Percentiles rank a stretch among this genome's conserved stretches.
Conservation (phyloP, 2,329 filamentous ascomycete species). For the Simplicillium sp. region DNA sequence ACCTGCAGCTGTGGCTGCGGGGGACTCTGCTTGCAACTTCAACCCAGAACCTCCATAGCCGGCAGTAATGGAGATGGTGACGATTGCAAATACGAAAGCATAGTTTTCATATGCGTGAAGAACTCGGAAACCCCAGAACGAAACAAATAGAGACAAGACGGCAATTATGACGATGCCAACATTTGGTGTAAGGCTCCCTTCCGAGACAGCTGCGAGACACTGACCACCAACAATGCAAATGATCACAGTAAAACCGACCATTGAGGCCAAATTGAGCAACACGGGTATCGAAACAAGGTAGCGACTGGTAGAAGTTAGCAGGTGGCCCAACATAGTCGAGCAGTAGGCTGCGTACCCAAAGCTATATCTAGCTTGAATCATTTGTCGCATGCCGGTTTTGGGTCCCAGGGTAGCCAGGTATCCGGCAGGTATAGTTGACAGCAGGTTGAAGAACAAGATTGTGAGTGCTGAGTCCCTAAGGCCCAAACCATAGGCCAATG, state of each 20-base stretch:
- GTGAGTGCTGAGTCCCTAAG: constrained; percentile 47
- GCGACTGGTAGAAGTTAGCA: constrained; percentile 21
- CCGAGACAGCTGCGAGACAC: constrained; percentile 43
- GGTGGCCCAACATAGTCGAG: background rate
- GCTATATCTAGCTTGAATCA: constrained; percentile 54
- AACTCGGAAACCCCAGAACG: constrained; percentile 50
- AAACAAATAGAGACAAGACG: constrained; percentile 46
- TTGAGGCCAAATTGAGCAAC: constrained; percentile 51
- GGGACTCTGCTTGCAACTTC: constrained; percentile 32
- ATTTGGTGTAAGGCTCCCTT: constrained; percentile 36
- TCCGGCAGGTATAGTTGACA: constrained; percentile 43
- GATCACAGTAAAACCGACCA: constrained; percentile 55
- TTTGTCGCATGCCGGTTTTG: constrained; percentile 55
- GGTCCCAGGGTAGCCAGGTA: constrained; percentile 50
- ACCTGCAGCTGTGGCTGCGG: constrained; percentile 30
- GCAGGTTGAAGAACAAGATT: constrained; percentile 53
- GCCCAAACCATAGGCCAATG: constrained; percentile 41
- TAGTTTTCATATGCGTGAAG: constrained; percentile 50
- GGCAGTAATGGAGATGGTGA: constrained; percentile 43
- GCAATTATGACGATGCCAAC: constrained; percentile 54
- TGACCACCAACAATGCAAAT: constrained; percentile 52
- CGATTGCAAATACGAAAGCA: constrained; percentile 44
- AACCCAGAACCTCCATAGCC: constrained; percentile 43
- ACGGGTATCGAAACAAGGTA: constrained; percentile 52
- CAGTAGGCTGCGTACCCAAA: constrained; percentile 36